Percentiles rank a stretch among this genome's conserved stretches.
phyloP scores from a whole-genome alignment of 441 rosid species.

The Codiaeum variegatum region DNA sequence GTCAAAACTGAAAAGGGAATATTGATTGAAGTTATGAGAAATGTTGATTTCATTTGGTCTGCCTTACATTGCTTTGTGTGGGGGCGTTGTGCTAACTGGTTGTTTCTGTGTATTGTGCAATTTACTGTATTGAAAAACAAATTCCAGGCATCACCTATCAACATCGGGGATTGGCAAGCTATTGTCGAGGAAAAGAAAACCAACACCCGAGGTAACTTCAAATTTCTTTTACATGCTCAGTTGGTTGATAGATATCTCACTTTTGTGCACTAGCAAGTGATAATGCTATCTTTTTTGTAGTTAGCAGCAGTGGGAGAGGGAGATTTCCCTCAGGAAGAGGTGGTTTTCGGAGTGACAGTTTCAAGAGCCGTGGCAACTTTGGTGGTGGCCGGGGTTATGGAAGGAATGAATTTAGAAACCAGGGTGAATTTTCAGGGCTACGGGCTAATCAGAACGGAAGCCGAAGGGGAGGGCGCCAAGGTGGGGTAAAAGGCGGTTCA shows the following conservation, averaged over 20 bases:
- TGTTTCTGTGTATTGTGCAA: not conserved
- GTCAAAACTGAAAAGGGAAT: not conserved
- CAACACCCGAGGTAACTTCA: slow-evolving; percentile 55
- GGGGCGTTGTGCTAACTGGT: not conserved
- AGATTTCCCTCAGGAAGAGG: slow-evolving; percentile 68
- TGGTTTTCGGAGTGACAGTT: slow-evolving; percentile 60
- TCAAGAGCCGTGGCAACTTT: slow-evolving; percentile 59
- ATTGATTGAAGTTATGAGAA: not conserved
- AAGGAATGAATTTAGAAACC: slow-evolving; percentile 60
- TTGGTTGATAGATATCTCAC: not conserved
- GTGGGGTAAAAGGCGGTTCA: slow-evolving; percentile 39
- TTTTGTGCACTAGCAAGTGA: not conserved
- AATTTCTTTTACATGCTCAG: not conserved
- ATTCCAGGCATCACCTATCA: slow-evolving; percentile 73
- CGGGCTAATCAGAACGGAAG: slow-evolving; percentile 61
- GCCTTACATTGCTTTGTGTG: not conserved
- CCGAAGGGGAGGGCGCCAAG: slow-evolving; percentile 57
- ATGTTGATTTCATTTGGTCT: not conserved
- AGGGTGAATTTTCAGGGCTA: slow-evolving; percentile 62
- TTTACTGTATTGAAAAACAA: not conserved
- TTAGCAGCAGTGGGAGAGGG: slow-evolving; percentile 53
- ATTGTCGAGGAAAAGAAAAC: slow-evolving; percentile 83
- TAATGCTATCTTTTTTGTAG: slow-evolving; percentile 29
- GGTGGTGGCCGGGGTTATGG: slow-evolving; percentile 71
- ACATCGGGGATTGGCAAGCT: slow-evolving; percentile 62